Conservation (phyloP, 495 filamentous ascomycete genomes). For the Parmelia sp. region DNA sequence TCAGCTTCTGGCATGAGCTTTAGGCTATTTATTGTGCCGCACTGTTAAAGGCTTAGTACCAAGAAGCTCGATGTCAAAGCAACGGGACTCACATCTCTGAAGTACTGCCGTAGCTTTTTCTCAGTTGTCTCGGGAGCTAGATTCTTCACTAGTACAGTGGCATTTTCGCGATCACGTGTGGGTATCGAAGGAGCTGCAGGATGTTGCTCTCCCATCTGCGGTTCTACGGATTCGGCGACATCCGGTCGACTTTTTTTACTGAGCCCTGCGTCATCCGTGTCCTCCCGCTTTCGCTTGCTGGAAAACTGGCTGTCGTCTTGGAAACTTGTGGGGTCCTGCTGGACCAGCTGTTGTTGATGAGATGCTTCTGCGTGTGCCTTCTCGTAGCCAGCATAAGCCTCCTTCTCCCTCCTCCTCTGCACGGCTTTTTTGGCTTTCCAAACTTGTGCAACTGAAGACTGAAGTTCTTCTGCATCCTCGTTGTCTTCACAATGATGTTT, state of each 20-base stretch:
- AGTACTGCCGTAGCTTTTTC: slow-evolving; percentile 75
- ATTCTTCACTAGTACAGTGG: slow-evolving; percentile 71
- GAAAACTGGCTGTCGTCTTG: slow-evolving; percentile 27
- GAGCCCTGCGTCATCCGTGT: slow-evolving; percentile 40
- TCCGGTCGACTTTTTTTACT: slow-evolving; percentile 56
- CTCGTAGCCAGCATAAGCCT: slow-evolving; percentile 51
- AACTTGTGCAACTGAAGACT: slow-evolving; percentile 61
- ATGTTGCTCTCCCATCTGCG: slow-evolving; percentile 32
- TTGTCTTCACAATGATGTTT: slow-evolving; percentile 82
- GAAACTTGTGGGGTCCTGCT: slow-evolving; percentile 30
- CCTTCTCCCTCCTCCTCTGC: slow-evolving; percentile 57
- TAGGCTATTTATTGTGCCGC: slow-evolving; percentile 72
- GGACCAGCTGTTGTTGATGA: slow-evolving; percentile 33
- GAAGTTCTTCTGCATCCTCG: slow-evolving; percentile 65
- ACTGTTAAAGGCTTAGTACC: slow-evolving; percentile 37
- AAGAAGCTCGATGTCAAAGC: slow-evolving; percentile 3
- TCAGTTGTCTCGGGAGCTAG: slow-evolving; percentile 63
- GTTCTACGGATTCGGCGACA: slow-evolving; percentile 32
- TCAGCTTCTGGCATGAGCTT: slow-evolving; percentile 55
- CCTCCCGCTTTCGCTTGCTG: slow-evolving; percentile 67
- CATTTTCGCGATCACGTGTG: slow-evolving; percentile 84
- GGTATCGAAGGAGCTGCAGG: slow-evolving; percentile 36
- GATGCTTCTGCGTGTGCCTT: slow-evolving; percentile 39
- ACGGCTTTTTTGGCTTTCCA: slow-evolving; percentile 59
- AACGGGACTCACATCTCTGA: slow-evolving; percentile 57